Evolutionary conservation across 495 filamentous ascomycete species (phyloP), one percentile per base, ranked within the genome.

Genomic region (Annulohypoxylon maeteangense): DNA sequence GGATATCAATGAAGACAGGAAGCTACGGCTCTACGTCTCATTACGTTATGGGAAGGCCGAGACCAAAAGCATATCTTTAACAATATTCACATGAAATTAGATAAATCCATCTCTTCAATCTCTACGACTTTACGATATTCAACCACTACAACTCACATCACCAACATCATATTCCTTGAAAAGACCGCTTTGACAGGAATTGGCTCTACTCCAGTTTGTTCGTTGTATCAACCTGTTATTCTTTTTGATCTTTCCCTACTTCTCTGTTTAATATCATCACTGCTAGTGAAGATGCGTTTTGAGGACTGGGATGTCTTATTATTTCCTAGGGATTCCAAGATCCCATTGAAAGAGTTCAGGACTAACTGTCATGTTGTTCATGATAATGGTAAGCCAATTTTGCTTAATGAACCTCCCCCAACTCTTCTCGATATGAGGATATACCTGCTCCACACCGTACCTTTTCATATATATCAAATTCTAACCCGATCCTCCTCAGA

Each of bases 301-400:
- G 85, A 91, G 62, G 89, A 90, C 72, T 95, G 93, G 93, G 93
- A 96, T 75, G 85, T 95, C 56, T 88, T 96, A 54, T 82, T 97
- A 62, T 95, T 96, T 78, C 90, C 92, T 0, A 77, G 76, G 57
- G 82, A 85, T 67, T 75, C 74, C 51, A 82, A 81, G 61, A 84
- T 91, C 16, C 93, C 93, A 7, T 78, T 95, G 45, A 92, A 94
- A 76, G 93, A 97, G 76, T 97, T 95, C 87, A 91, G 90, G 75
- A 93, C 92, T 14, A 86, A 88, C 70, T 97, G 93, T 78, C 91
- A 90, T 78, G 91, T 91, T 16, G 86, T 90, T 38, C 87, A 88
- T 38, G 92, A 94, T 75, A 76, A 83, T 59, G 86, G 89, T 87
- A 76, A 74, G 84, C 63, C n/a, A 7, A 7, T 16, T 31, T 12